These are phyloP conservation scores for Tetrahymena borealis DNA, from an alignment of 73 alveolate species.

Conservation along the genomic window DNA sequence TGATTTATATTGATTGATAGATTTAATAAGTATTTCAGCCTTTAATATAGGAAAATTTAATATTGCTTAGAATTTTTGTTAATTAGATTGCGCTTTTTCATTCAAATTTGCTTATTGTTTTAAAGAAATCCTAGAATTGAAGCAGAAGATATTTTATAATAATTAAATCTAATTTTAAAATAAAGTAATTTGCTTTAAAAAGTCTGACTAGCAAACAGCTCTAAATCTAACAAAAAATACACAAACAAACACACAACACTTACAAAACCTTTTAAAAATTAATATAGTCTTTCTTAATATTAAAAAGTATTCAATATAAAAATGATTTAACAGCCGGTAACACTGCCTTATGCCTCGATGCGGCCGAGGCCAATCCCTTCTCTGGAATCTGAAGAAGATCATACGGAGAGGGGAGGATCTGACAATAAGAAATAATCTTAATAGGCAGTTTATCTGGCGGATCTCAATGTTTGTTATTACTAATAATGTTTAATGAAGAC, in stretches of 20 bases:
- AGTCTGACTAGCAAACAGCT: slow-evolving; percentile 2
- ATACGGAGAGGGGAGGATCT: neutral
- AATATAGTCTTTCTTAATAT: too few species aligned
- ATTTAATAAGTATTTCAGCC: too few species aligned
- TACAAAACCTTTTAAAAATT: too few species aligned
- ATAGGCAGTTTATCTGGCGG: slow-evolving; percentile 1
- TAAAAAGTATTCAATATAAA: neutral
- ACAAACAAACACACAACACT: neutral
- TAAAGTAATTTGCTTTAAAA: neutral
- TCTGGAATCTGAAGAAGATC: neutral
- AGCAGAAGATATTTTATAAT: neutral
- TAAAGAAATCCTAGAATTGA: neutral
- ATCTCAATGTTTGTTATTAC: neutral
- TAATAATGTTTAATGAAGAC: neutral
- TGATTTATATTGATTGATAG: too few species aligned
- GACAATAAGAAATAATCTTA: neutral
- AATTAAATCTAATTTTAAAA: neutral
- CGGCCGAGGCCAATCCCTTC: neutral
- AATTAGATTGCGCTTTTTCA: neutral
- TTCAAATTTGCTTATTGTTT: neutral
- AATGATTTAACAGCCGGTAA: neutral
- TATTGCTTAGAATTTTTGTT: too few species aligned
- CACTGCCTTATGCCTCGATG: neutral
- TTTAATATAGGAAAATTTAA: too few species aligned
- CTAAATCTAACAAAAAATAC: neutral